Percentiles rank a stretch among this genome's conserved stretches.
Conservation (phyloP, 805 yeast species). For the Debaryomyces hansenii region DNA sequence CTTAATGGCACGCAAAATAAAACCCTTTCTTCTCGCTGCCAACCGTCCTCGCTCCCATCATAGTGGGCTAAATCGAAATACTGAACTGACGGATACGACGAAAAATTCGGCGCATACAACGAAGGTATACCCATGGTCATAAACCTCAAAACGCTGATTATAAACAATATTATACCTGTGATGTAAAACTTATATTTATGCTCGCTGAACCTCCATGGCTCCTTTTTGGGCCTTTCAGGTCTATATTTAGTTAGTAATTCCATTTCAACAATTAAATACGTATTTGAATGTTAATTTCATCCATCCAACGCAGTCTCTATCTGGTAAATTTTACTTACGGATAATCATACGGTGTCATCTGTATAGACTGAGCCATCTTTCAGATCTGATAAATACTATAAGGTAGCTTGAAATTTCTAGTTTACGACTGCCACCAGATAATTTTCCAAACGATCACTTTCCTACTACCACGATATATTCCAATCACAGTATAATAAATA, state of each 20-base stretch:
- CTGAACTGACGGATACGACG: conserved; percentile 43
- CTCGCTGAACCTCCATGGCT: neutral
- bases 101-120: conserved; percentile 35
- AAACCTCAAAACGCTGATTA: conserved; percentile 13
- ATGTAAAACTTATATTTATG: conserved; percentile 7
- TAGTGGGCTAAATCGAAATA: conserved; percentile 72
- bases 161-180: conserved; percentile 8
- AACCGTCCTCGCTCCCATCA: conserved; percentile 68
- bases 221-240: neutral
- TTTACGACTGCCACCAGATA: too few relatives aligned
- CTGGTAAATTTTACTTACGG: conserved; percentile 6
- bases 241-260: conserved; percentile 1
- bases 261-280: neutral
- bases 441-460: too few relatives aligned
- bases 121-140: neutral
- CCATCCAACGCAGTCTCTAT: too few relatives aligned
- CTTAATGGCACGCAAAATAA: conserved; percentile 86
- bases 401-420: too few relatives aligned
- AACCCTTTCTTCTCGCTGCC: conserved; percentile 78
- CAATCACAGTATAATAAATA: too few relatives aligned
- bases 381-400: too few relatives aligned
- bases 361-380: conserved; percentile 11
- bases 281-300: neutral
- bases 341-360: conserved; percentile 24
- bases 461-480: too few relatives aligned